Evolutionary conservation across 345 rosid genomes (phyloP).

Genomic region (Raphanus sativus): DNA sequence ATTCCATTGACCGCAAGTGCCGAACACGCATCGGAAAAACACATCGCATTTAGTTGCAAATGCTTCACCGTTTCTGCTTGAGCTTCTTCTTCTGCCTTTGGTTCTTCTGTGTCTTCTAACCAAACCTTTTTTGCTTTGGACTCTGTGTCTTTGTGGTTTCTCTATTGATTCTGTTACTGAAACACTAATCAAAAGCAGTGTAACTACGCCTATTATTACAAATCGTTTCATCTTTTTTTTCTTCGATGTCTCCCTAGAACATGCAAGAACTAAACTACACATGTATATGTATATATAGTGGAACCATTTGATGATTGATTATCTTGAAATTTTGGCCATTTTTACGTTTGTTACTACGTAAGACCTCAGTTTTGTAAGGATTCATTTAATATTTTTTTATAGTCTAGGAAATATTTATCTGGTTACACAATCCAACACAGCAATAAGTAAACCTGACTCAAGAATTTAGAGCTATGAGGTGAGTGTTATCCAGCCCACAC

Average conservation of each 20-base stretch:
- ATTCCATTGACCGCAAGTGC: slow-evolving; percentile 38
- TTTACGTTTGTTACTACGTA: slow-evolving; percentile 4
- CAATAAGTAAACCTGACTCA: slow-evolving; percentile 34
- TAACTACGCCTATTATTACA: slow-evolving; percentile 16
- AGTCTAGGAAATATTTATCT: slow-evolving; percentile 31
- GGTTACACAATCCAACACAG: slow-evolving; percentile 38
- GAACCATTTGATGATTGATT: slow-evolving; percentile 1
- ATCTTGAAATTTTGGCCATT: not conserved
- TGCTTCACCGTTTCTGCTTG: slow-evolving; percentile 14
- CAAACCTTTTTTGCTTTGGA: not conserved
- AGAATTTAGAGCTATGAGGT: slow-evolving; percentile 16
- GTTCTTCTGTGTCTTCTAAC: slow-evolving; percentile 19
- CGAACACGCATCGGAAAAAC: slow-evolving; percentile 33
- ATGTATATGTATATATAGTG: slow-evolving; percentile 17
- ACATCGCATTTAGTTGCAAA: slow-evolving; percentile 30
- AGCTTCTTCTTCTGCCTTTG: slow-evolving; percentile 18
- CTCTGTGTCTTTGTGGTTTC: slow-evolving; percentile 20
- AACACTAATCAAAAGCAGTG: slow-evolving; percentile 29
- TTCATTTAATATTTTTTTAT: slow-evolving; percentile 20
- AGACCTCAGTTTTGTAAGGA: not conserved
- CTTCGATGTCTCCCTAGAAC: not conserved
- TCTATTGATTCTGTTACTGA: slow-evolving; percentile 29
- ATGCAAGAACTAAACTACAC: slow-evolving; percentile 19
- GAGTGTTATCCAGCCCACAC: slow-evolving; percentile 36
- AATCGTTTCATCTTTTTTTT: slow-evolving; percentile 6